Conservation (phyloP, 768 basidiomycete genomes). For the Suillus brevipes region DNA sequence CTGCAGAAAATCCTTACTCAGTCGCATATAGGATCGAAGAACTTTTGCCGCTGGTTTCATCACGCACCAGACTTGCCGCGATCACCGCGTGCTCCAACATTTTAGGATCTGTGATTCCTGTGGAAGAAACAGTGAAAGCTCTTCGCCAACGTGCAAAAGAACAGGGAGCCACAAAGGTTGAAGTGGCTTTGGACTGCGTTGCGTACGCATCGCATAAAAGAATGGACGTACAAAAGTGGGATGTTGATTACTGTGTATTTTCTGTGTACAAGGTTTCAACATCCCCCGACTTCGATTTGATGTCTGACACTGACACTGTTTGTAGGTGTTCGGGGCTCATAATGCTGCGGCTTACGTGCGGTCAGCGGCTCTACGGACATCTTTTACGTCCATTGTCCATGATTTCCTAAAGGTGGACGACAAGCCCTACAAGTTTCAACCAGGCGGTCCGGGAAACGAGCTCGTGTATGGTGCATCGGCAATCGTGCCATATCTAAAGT, state of each 20-base stretch:
- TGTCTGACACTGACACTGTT: neutral
- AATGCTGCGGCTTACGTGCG: constrained; percentile 67
- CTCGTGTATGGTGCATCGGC: constrained; percentile 59
- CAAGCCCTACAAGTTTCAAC: constrained; percentile 62
- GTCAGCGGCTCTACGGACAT: constrained; percentile 42
- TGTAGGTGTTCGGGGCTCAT: constrained; percentile 75
- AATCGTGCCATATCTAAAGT: constrained; percentile 62
- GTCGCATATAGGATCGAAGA: constrained; percentile 53
- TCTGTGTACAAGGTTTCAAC: constrained; percentile 69
- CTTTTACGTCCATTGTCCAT: constrained; percentile 61
- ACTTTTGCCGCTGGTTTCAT: constrained; percentile 60
- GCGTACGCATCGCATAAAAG: constrained; percentile 74
- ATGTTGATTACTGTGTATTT: constrained; percentile 71
- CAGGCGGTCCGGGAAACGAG: constrained; percentile 77
- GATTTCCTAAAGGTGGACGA: constrained; percentile 60
- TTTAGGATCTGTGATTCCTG: constrained; percentile 63
- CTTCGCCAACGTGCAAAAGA: constrained; percentile 51
- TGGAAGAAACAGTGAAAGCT: constrained; percentile 55
- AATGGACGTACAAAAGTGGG: constrained; percentile 76
- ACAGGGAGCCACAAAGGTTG: constrained; percentile 57
- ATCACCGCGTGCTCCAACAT: constrained; percentile 78
- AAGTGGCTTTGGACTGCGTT: constrained; percentile 75
- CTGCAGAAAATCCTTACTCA: constrained; percentile 65
- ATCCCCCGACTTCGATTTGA: neutral
- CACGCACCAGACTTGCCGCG: constrained; percentile 70